phyloP scores from a whole-genome alignment of 2,329 filamentous ascomycete genomes.

The Ampelomyces quisqualis region DNA sequence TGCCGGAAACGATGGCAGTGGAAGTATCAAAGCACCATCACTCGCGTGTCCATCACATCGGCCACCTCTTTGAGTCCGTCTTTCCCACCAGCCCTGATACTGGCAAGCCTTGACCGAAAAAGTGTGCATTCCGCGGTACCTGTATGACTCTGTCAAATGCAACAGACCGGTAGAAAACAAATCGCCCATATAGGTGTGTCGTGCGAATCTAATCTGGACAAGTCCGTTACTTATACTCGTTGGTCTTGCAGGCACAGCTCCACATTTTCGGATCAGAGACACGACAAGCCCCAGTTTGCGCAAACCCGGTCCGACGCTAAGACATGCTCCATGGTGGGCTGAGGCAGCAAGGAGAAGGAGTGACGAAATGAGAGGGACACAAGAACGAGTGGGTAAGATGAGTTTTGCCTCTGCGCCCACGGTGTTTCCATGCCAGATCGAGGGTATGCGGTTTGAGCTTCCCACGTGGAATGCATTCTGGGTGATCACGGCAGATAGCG shows the following conservation, averaged over 20 bases:
- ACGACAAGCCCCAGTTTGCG: conserved; percentile 6
- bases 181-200: conserved; percentile 11
- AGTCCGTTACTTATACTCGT: conserved; percentile 19
- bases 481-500: conserved; percentile 25
- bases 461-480: conserved; percentile 35
- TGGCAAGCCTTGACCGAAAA: conserved; percentile 5
- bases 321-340: conserved; percentile 13
- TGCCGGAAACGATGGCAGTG: conserved; percentile 3
- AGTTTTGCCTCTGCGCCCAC: conserved; percentile 15
- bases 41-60: conserved; percentile 3
- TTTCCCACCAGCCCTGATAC: conserved; percentile 16
- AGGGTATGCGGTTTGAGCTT: conserved; percentile 13
- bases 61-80: conserved; percentile 5
- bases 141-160: conserved; percentile 21
- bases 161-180: conserved; percentile 8
- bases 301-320: conserved; percentile 10
- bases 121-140: conserved; percentile 8
- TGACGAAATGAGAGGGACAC: conserved; percentile 27
- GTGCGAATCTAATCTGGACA: conserved; percentile 13
- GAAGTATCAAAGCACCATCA: neutral
- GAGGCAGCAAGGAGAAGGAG: conserved; percentile 21
- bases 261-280: conserved; percentile 7
- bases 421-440: conserved; percentile 17
- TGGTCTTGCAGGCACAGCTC: conserved; percentile 2
- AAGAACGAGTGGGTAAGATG: conserved; percentile 26